Evolutionary conservation across 1,284 basidiomycete species (phyloP).

Genomic region (Inonotus hispidus): DNA sequence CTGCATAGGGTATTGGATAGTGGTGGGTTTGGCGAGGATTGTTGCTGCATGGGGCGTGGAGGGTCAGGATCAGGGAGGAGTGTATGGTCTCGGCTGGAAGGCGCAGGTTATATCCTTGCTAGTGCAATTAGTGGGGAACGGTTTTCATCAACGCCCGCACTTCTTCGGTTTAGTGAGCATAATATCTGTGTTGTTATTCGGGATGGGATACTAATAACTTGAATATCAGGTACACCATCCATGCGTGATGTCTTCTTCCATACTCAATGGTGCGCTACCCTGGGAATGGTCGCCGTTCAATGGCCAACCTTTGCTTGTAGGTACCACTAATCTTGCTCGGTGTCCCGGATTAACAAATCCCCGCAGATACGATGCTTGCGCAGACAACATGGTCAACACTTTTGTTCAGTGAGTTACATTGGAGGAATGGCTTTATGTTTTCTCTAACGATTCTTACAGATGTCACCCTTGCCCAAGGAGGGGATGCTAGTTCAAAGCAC

Average conservation of each 20-base stretch:
- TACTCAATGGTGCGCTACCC: conserved; percentile 82
- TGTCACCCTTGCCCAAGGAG: conserved; percentile 56
- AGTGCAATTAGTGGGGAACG: conserved; percentile 90
- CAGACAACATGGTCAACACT: conserved; percentile 87
- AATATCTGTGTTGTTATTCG: conserved; percentile 19
- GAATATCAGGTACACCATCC: conserved; percentile 77
- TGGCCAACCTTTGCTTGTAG: conserved; percentile 91
- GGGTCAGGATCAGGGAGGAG: conserved; percentile 51
- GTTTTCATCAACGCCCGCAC: conserved; percentile 76
- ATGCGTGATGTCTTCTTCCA: conserved; percentile 90
- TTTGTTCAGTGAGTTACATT: conserved; percentile 62
- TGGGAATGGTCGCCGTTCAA: conserved; percentile 89
- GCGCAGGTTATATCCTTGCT: conserved; percentile 82
- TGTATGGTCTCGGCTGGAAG: conserved; percentile 66
- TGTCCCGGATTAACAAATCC: conserved; percentile 12
- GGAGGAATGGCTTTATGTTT: conserved; percentile 5
- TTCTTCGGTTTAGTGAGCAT: conserved; percentile 80
- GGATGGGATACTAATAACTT: conserved; percentile 8
- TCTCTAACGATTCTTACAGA: conserved; percentile 41
- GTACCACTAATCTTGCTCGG: conserved; percentile 37
- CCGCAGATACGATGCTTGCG: conserved; percentile 75
- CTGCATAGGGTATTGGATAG: conserved; percentile 75
- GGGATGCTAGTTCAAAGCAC: conserved; percentile 40
- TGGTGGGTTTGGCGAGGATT: conserved; percentile 76
- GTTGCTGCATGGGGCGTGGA: conserved; percentile 79